Conservation (phyloP, 2,329 filamentous ascomycete species). For the Stagonosporopsis cucurbitacearum region DNA sequence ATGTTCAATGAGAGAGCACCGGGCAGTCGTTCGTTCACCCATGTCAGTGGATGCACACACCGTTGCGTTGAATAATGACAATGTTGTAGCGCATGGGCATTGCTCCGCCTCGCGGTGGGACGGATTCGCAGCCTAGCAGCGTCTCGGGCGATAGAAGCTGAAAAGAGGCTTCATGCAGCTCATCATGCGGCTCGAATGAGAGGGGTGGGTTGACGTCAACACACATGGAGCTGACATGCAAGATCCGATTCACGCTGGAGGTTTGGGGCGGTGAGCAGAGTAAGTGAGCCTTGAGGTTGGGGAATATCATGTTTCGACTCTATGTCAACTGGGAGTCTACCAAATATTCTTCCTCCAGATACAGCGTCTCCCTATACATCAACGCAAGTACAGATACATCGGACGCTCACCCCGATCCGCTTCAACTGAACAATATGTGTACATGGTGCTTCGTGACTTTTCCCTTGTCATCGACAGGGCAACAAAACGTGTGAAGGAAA, state of each 20-base stretch:
- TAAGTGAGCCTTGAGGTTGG: too few species aligned
- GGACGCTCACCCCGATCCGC: not conserved
- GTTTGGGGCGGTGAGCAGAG: not conserved
- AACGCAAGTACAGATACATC: not conserved
- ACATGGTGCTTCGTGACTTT: slow-evolving; percentile 17
- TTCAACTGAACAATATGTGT: slow-evolving; percentile 9
- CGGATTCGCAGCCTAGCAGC: not conserved
- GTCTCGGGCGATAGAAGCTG: slow-evolving; percentile 1
- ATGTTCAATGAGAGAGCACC: too few species aligned
- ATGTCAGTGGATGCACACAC: slow-evolving; percentile 4
- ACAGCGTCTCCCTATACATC: not conserved
- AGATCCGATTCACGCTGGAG: not conserved
- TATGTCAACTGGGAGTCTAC: not conserved
- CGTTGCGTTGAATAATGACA: too few species aligned
- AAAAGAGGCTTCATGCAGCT: not conserved
- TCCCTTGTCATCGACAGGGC: not conserved
- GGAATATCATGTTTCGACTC: slow-evolving; percentile 3
- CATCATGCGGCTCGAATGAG: slow-evolving; percentile 11
- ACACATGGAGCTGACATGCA: slow-evolving; percentile 1
- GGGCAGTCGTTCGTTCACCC: slow-evolving; percentile 13
- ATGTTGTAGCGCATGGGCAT: slow-evolving; percentile 8
- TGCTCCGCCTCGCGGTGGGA: slow-evolving; percentile 4
- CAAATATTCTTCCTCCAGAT: slow-evolving; percentile 2
- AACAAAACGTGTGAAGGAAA: not conserved
- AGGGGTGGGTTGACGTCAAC: slow-evolving; percentile 2